A percentile compares a stretch with the other conserved stretches of the same genome.
Evolutionary conservation across 371 early-diverging fungal species (phyloP).

Genomic region (Lichtheimia ramosa): DNA sequence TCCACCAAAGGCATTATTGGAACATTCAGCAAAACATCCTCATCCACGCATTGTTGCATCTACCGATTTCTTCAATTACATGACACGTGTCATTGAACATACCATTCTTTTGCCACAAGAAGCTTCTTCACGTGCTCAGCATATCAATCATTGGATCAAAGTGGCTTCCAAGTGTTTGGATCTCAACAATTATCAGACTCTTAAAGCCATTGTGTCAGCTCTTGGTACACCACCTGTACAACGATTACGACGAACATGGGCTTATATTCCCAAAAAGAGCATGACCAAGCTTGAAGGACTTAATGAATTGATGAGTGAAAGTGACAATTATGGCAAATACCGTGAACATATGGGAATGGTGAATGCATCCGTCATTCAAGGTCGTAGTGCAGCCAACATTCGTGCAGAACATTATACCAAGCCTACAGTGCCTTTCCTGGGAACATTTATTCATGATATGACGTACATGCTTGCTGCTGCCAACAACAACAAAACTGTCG

Average conservation of each 20-base stretch:
- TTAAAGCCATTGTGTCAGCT: constrained; percentile 74
- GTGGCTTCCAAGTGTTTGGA: constrained; percentile 63
- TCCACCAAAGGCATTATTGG: constrained; percentile 58
- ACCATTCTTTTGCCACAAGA: constrained; percentile 65
- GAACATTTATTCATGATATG: constrained; percentile 77
- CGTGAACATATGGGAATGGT: constrained; percentile 63
- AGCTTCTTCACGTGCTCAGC: constrained; percentile 62
- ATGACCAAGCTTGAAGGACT: constrained; percentile 57
- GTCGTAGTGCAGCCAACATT: constrained; percentile 30
- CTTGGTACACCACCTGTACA: constrained; percentile 75
- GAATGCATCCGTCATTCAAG: constrained; percentile 28
- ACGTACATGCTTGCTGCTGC: constrained; percentile 72
- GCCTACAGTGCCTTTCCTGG: constrained; percentile 77
- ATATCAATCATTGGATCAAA: constrained; percentile 75
- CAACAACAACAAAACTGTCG: constrained; percentile 39
- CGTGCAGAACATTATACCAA: constrained; percentile 49
- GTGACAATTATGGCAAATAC: constrained; percentile 70
- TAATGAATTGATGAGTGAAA: constrained; percentile 66
- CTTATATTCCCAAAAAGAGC: constrained; percentile 67
- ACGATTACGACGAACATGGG: constrained; percentile 77
- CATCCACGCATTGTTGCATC: constrained; percentile 70
- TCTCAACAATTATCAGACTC: constrained; percentile 72
- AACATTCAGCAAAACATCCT: constrained; percentile 68
- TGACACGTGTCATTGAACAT: constrained; percentile 74
- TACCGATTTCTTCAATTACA: constrained; percentile 82